Percentiles rank a stretch among this genome's conserved stretches.
These are phyloP conservation scores for Erigeron philadelphicus DNA, from an alignment of 140 eudicot genomes.

Conservation along the genomic window DNA sequence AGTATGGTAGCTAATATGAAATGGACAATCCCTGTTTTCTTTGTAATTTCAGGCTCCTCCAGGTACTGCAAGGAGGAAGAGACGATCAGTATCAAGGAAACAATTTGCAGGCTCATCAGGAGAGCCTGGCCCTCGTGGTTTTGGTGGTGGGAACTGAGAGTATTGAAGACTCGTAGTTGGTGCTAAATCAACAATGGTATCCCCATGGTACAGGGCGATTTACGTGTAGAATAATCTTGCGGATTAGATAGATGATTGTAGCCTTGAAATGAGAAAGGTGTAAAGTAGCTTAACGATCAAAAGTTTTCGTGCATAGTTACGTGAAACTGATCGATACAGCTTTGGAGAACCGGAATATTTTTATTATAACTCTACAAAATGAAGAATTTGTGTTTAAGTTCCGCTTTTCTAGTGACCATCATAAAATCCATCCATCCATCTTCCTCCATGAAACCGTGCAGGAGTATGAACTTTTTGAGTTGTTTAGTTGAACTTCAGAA, in stretches of 20 bases:
- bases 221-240: neutral
- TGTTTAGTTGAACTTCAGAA: neutral
- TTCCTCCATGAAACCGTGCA: too few species aligned
- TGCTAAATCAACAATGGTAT: neutral
- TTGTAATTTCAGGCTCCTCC: slow-evolving; percentile 66
- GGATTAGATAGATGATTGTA: slow-evolving; percentile 30
- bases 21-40: neutral
- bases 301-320: neutral
- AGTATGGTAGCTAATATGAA: neutral
- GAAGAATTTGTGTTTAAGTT: neutral
- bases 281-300: slow-evolving; percentile 6
- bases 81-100: slow-evolving; percentile 57
- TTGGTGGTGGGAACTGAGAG: slow-evolving; percentile 55
- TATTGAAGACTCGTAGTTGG: neutral
- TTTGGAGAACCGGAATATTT: neutral
- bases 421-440: too few species aligned
- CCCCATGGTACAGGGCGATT: neutral
- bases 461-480: neutral
- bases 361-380: slow-evolving; percentile 3
- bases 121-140: slow-evolving; percentile 75
- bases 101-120: slow-evolving; percentile 65
- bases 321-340: slow-evolving; percentile 5
- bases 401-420: neutral
- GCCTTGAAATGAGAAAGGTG: slow-evolving; percentile 25
- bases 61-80: slow-evolving; percentile 85